Evolutionary conservation across 768 basidiomycete species (phyloP).

Genomic region (Lanmaoa pseudosensibilis): DNA sequence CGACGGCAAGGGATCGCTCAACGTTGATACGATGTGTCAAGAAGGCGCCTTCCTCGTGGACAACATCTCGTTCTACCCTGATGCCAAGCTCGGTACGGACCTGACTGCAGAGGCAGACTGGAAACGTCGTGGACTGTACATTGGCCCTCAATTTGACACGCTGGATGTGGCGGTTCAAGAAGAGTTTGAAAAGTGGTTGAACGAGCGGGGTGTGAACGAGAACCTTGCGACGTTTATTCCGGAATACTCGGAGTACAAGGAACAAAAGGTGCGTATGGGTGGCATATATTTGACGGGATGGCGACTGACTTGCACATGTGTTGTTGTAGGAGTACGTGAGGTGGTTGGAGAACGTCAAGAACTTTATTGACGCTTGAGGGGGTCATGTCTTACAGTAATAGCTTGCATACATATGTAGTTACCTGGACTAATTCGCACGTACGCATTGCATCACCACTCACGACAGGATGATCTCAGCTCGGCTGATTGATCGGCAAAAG

Average conservation of each 20-base stretch:
- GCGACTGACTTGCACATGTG: constrained; percentile 1
- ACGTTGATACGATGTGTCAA: constrained; percentile 75
- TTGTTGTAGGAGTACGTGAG: constrained; percentile 80
- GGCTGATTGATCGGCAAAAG: not conserved
- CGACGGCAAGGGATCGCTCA: constrained; percentile 62
- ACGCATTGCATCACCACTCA: constrained; percentile 28
- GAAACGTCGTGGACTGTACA: constrained; percentile 88
- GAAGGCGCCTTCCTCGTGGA: constrained; percentile 84
- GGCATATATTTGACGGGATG: not conserved
- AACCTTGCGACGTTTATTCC: constrained; percentile 82
- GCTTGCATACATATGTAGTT: not conserved
- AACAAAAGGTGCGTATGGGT: constrained; percentile 69
- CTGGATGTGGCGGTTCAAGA: constrained; percentile 87
- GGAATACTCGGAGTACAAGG: constrained; percentile 86
- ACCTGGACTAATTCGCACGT: constrained; percentile 7
- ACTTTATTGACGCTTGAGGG: constrained; percentile 66
- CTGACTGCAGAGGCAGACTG: constrained; percentile 89
- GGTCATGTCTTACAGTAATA: not conserved
- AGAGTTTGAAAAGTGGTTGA: constrained; percentile 86
- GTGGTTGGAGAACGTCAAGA: constrained; percentile 84
- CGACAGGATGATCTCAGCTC: not conserved
- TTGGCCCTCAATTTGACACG: constrained; percentile 93
- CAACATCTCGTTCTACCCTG: constrained; percentile 84
- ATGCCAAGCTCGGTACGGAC: constrained; percentile 68
- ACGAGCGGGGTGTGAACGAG: constrained; percentile 88